Percentiles rank a stretch among this genome's conserved stretches.
These are phyloP conservation scores for Fusarium oligoseptatum DNA, from an alignment of 2,329 filamentous ascomycete genomes.

Conservation along the genomic window DNA sequence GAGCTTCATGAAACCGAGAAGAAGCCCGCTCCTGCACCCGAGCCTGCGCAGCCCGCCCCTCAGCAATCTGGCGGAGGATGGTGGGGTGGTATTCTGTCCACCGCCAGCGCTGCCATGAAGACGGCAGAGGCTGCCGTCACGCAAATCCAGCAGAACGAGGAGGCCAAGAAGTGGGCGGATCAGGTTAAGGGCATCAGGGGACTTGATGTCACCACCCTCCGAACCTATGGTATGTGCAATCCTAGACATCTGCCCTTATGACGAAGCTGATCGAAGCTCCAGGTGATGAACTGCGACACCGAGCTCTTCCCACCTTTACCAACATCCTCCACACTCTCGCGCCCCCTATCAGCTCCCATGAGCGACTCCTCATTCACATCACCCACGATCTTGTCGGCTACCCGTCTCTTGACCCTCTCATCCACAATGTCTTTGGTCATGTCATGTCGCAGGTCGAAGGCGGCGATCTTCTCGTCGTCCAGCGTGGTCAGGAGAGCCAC, in stretches of 20 bases:
- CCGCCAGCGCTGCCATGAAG: constrained; percentile 87
- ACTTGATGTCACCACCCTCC: constrained; percentile 81
- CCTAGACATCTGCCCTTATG: neutral
- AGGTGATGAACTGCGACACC: constrained; percentile 89
- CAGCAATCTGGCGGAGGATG: constrained; percentile 75
- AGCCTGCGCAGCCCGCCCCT: constrained; percentile 55
- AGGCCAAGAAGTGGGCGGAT: constrained; percentile 95
- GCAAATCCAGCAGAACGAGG: constrained; percentile 95
- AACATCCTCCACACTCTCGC: constrained; percentile 95
- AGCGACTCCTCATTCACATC: constrained; percentile 96
- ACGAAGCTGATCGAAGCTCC: constrained; percentile 25
- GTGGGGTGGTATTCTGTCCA: constrained; percentile 90
- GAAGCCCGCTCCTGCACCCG: constrained; percentile 59
- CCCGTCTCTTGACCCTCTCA: constrained; percentile 91
- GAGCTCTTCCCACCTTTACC: constrained; percentile 93
- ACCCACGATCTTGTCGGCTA: constrained; percentile 97
- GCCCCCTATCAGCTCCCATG: constrained; percentile 95
- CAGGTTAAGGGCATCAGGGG: constrained; percentile 79
- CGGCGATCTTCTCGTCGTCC: constrained; percentile 92
- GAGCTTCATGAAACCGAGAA: constrained; percentile 71
- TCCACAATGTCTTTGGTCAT: constrained; percentile 90
- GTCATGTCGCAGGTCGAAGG: constrained; percentile 99
- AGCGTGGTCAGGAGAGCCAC: constrained; percentile 89
- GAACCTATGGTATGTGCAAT: constrained; percentile 55
- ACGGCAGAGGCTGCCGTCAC: constrained; percentile 93